Base-by-base conservation (phyloP, 2,329 filamentous ascomycete genomes). In the Didymellaceae sp. region DNA sequence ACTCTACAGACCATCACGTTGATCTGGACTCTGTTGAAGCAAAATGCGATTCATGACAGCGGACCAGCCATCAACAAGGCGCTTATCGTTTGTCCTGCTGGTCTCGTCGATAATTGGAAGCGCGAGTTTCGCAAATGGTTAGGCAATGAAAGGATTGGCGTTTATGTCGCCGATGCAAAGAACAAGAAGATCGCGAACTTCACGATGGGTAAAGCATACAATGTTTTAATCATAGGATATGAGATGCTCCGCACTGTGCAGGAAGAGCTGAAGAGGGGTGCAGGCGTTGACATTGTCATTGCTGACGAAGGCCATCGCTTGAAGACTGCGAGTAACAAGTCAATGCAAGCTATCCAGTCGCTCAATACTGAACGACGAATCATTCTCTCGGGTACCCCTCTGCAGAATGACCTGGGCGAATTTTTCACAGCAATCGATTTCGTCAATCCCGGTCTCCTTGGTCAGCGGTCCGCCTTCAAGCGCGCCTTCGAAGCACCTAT, bases 111-210 rank as follows among this genome's bases (percentile, higher is more conserved):
- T 52, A 90, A 90, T 57, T 90, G 87, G 87, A 81, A 83, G 46
- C 85, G 85, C 57, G 87, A 90, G 65, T 88, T 90, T 57, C 80
- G 80, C 50, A 90, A 89, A 64, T 90, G 87, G 87, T 78, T 90
- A 1, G 87, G 87, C 0, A 86, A 83, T 56, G 86, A 89, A 59
- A 77, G 85, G 17, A 81, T 90, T 47, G 87, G 87, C 4, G 85
- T 90, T 1, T 85, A 88, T 58, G 82, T 89, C 10, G 82, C 81
- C 16, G 80, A 82, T 53, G 52, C 56, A 3, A 84, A 85, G 55
- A 80, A 84, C 49, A 84, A 79, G 52, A 80, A 82, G 35, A 73
- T 89, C 21, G 84, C 82, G 1, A 85, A 88, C 65, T 90, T 90
- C 64, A 89, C 86, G 1, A 83, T 78, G 72, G 86, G 86, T 22